These are phyloP conservation scores for Diaporthe capsici DNA, from an alignment of 2,329 filamentous ascomycete species.

Conservation along the genomic window DNA sequence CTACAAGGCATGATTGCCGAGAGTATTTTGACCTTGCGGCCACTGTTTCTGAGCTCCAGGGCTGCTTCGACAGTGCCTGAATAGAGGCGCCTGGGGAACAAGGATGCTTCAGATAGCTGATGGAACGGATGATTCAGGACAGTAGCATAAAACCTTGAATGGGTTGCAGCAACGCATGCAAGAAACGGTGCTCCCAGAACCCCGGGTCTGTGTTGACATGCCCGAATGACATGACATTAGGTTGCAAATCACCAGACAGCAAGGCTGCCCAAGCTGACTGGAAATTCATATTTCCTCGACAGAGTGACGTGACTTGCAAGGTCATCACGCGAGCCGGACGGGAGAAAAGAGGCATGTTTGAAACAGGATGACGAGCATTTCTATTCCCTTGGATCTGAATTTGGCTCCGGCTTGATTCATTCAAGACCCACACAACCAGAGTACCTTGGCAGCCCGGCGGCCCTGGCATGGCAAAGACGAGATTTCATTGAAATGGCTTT, in stretches of 20 bases:
- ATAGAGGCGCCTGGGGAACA: background rate
- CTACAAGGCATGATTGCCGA: constrained; percentile 1
- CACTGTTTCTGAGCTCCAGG: background rate
- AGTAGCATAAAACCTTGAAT: background rate
- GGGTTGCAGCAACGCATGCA: constrained; percentile 21
- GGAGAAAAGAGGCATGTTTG: background rate
- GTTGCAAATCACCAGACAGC: background rate
- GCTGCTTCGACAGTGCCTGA: background rate
- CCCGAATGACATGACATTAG: constrained; percentile 22
- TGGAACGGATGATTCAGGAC: constrained; percentile 25
- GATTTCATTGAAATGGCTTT: constrained; percentile 29
- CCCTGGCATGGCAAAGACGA: constrained; percentile 9
- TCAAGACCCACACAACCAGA: background rate
- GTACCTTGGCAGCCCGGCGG: background rate
- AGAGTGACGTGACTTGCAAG: background rate
- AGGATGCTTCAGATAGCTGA: background rate
- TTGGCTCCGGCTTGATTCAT: background rate
- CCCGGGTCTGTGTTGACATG: constrained; percentile 1
- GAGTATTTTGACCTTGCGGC: background rate
- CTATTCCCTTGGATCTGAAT: background rate
- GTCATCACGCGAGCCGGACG: background rate
- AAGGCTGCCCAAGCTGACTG: background rate
- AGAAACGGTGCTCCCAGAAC: constrained; percentile 17
- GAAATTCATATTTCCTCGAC: background rate
- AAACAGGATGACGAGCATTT: background rate